These are phyloP conservation scores for Ceriops zippeliana DNA, from an alignment of 345 rosid species.

Conservation along the genomic window DNA sequence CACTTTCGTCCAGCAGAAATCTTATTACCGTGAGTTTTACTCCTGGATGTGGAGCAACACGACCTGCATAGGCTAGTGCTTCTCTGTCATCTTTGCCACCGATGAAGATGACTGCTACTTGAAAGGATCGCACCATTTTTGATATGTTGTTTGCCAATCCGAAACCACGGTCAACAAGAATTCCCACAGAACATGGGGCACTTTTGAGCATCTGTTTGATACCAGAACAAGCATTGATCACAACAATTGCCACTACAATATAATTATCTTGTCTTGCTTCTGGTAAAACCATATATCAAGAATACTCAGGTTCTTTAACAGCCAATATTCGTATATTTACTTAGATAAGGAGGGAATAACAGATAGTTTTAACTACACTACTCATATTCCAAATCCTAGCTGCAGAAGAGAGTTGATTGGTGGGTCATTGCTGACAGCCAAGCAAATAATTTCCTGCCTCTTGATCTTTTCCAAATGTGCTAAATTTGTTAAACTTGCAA, in stretches of 20 bases:
- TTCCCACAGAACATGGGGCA: constrained; percentile 87
- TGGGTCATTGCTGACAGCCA: no score
- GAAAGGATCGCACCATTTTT: constrained; percentile 37
- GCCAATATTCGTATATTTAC: no score
- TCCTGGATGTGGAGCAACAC: constrained; percentile 63
- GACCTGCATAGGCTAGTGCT: constrained; percentile 75
- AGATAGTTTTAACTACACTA: no score
- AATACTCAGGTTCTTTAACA: no score
- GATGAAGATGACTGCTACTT: constrained; percentile 75
- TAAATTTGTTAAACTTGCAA: no score
- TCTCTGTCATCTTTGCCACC: constrained; percentile 89
- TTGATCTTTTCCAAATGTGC: no score
- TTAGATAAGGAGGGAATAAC: no score
- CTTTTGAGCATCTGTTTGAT: constrained; percentile 60
- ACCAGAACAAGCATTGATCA: constrained; percentile 6
- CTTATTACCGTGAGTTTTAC: constrained; percentile 76
- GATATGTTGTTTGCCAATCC: constrained; percentile 52
- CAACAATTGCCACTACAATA: background rate
- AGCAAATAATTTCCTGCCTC: no score
- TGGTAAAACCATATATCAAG: no score
- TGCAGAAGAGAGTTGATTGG: no score
- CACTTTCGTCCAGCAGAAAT: constrained; percentile 60
- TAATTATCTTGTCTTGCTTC: no score
- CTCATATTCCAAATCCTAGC: no score
- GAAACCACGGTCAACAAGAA: constrained; percentile 83